phyloP scores from a whole-genome alignment of 768 basidiomycete genomes.

The Tylopilus intermedius region DNA sequence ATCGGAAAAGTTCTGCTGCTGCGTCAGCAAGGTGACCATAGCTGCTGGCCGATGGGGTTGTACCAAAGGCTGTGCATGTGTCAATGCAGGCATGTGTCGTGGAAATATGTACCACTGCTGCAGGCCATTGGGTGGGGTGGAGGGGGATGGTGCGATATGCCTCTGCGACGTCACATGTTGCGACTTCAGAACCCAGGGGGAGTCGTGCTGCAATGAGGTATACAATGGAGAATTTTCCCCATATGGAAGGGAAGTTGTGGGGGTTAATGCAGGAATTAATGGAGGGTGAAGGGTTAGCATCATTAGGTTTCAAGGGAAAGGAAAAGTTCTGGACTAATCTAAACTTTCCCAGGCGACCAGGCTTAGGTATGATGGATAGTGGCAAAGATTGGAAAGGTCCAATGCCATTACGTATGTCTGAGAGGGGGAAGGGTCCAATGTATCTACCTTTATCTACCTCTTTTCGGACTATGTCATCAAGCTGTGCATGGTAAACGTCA shows the following conservation, averaged over 20 bases:
- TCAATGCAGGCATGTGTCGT: not conserved
- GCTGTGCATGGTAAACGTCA: no score
- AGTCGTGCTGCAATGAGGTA: not conserved
- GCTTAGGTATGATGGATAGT: no score
- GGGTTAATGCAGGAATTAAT: not conserved
- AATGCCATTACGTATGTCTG: no score
- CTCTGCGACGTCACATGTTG: not conserved
- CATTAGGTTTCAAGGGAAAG: not conserved
- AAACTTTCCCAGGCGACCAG: not conserved
- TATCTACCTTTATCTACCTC: no score
- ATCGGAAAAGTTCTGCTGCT: not conserved
- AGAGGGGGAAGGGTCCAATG: no score
- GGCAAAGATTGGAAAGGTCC: no score
- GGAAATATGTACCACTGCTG: not conserved
- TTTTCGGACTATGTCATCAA: no score
- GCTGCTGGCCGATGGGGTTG: not conserved
- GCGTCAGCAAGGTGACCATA: not conserved
- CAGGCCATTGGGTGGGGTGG: not conserved
- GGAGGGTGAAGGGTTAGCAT: rapidly evolving
- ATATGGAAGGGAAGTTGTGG: not conserved
- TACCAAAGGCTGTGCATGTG: not conserved
- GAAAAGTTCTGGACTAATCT: not conserved
- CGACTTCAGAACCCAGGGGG: not conserved
- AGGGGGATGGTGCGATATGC: not conserved
- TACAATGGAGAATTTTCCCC: not conserved